Base-by-base conservation (phyloP, 176 grass and related monocot species). In the Hsuehochloa calcarea region DNA sequence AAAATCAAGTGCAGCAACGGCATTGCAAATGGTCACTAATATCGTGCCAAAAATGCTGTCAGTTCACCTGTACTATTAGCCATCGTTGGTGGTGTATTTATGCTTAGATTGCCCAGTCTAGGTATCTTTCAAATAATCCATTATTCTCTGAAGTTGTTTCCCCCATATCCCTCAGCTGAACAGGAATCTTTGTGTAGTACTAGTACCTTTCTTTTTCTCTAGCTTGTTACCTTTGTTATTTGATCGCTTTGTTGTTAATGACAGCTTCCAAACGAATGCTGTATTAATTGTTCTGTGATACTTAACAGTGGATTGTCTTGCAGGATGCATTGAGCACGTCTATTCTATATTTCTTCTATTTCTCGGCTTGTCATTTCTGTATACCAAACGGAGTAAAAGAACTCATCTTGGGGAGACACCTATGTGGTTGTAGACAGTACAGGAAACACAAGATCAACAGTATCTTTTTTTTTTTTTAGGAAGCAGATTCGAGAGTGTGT, bases 1-100 rank as follows among this genome's bases (percentile, higher is more conserved):
- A 75, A 75, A 58, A 58, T 46, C 69, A 75, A 75, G 60, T 35
- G 31, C 70, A 51, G 82, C 82, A 75, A 80, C 52, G 82, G 49
- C 69, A 31, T 89, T 17, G 76, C 70, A 76, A 89, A 89, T 43
- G 77, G 77, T 45, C 51, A 69, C 63, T 85, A 75, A 54, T 3
- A n/a, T 55, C 26, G 6, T 75, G 38, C 72, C 23, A 41, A 51
- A 41, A 38, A 55, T 43, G 46, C 8, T 39, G 58, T 84, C 55
- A 56, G 76, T 5, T 75, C 19, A 62, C 27, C 12, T 80, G 34
- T 52, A 76, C 41, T 70, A 19, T 54, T 63, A 75, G 12, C 70
- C 11, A 1, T 75, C 5, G 23, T 26, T 34, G 20, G 50, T 23
- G 67, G 25, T 79, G 58, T 81, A 70, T 85, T 41, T 85, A 80